Evolutionary conservation across 129 eudicot species (phyloP), one percentile per base, ranked within the genome.

Genomic region (Lactuca sativa): DNA sequence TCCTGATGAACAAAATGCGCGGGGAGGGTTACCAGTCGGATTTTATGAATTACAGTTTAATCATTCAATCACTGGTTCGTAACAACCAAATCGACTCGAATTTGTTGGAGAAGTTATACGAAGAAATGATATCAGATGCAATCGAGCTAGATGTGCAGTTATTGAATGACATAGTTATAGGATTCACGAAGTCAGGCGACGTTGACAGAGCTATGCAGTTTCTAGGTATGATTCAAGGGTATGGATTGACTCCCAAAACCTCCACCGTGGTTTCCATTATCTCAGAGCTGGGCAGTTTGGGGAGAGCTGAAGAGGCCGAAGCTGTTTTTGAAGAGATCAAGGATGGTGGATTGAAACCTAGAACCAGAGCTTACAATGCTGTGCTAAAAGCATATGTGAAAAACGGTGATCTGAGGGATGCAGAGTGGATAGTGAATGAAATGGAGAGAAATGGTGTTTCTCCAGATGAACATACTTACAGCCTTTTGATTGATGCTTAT

Each of bases 291-390:
- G 98, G 98, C 53, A 81, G 76, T 76, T 73, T 66, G 49, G 98
- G 97, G 36, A 72, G 98, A 82, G 76, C 81, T 4, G 95, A 89
- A 76, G 98, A 93, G 75, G 98, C 98, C 0, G 98, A 93, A 70
- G 98, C 90, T 0, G 74, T 93, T 78, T 93, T 89, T 48, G 95
- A 93, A 81, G 98, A 93, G 88, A 74, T 93, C 53, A 90, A 82
- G 70, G 97, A 93, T 16, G 97, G 92, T 6, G 90, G 88, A 21
- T 77, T 93, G 79, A 83, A 71, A 63, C 98, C 98, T 5, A 79
- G 98, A 75, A 89, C 92, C 7, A 71, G 98, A 70, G 98, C 98
- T 62, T 93, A 89, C 66, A 93, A 93, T 66, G 98, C 95, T 7
- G 90, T 93, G 59, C 58, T 93, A 71, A 93, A 76, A 84, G 97